Conservation (phyloP, 176 grass and related monocot species). For the Juncus effusus region DNA sequence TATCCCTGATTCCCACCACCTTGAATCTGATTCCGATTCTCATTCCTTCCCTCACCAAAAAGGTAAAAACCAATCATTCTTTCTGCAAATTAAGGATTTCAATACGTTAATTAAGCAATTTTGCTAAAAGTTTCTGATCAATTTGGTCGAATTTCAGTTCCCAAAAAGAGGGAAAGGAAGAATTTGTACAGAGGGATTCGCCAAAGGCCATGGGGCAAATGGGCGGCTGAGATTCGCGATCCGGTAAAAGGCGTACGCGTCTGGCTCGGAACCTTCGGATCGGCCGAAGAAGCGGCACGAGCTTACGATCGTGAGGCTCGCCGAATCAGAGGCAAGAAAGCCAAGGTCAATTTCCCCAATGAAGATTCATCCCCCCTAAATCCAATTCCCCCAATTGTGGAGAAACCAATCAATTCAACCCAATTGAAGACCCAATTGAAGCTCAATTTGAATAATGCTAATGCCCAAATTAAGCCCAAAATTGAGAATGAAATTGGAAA, state of each 20-base stretch:
- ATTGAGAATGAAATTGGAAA: background rate
- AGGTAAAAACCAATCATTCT: conserved; percentile 8
- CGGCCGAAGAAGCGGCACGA: conserved; percentile 74
- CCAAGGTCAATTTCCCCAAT: conserved; percentile 92
- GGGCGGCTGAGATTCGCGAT: conserved; percentile 54
- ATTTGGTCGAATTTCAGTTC: conserved; percentile 25
- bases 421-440: background rate
- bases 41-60: conserved; percentile 11
- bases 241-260: conserved; percentile 84
- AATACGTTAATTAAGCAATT: no score
- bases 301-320: conserved; percentile 84
- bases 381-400: background rate
- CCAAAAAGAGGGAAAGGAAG: conserved; percentile 51
- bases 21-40: conserved; percentile 20
- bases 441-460: background rate
- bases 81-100: background rate
- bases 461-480: conserved; percentile 13
- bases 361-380: conserved; percentile 13
- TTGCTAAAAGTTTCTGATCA: background rate
- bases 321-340: conserved; percentile 84
- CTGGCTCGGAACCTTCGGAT: conserved; percentile 86
- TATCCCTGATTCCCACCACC: background rate
- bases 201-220: conserved; percentile 52
- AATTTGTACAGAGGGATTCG: conserved; percentile 82
- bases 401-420: background rate